These are phyloP conservation scores for Hydrangea macrophylla DNA, from an alignment of 148 eudicot species.

Conservation along the genomic window DNA sequence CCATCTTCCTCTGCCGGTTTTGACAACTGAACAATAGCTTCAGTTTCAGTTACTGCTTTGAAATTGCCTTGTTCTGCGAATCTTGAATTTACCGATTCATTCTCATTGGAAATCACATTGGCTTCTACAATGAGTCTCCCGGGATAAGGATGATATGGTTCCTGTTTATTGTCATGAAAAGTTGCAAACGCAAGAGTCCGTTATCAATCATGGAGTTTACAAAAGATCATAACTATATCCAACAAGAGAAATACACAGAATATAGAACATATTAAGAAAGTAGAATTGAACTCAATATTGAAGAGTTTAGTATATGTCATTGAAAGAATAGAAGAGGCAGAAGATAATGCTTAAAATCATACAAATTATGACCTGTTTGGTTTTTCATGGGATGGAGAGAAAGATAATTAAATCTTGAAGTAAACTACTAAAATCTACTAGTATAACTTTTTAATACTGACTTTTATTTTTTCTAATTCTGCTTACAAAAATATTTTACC, in stretches of 20 bases:
- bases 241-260: neutral
- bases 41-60: neutral
- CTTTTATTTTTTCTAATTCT: conserved; percentile 1
- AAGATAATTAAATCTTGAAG: neutral
- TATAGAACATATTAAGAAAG: neutral
- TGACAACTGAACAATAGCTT: neutral
- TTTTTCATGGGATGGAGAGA: neutral
- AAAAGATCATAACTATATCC: neutral
- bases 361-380: neutral
- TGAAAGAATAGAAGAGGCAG: neutral
- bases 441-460: neutral
- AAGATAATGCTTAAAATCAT: neutral
- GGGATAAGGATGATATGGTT: neutral
- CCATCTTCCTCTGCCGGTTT: neutral
- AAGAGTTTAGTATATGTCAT: neutral
- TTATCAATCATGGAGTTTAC: neutral
- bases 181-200: neutral
- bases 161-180: conserved; percentile 8
- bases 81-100: conserved; percentile 4
- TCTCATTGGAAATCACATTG: neutral
- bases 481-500: neutral
- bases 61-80: neutral
- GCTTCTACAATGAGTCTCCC: neutral
- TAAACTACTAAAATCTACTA: neutral
- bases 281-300: neutral